These are phyloP conservation scores for Leishmania martiniquensis DNA, from an alignment of 208 protist genomes.

Conservation along the genomic window DNA sequence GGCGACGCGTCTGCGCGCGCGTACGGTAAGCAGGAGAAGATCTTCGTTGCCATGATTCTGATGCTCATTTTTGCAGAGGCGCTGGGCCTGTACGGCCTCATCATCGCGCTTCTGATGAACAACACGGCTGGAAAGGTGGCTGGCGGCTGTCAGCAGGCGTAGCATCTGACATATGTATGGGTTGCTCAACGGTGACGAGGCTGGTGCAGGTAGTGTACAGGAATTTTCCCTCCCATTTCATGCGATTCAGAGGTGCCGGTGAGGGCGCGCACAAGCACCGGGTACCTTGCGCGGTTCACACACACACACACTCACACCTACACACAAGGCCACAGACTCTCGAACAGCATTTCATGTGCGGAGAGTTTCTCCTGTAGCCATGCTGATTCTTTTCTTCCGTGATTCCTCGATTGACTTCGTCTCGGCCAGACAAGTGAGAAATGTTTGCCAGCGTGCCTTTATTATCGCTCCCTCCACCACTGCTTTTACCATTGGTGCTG, in stretches of 20 bases:
- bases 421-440: background rate
- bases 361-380: background rate
- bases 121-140: constrained; percentile 81
- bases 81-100: constrained; percentile 98
- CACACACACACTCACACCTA: background rate
- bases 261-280: background rate
- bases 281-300: background rate
- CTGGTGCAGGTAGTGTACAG: background rate
- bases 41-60: constrained; percentile 99
- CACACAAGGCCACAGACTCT: background rate
- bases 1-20: constrained; percentile 96
- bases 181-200: background rate
- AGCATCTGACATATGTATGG: background rate
- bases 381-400: background rate
- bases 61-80: constrained; percentile 99
- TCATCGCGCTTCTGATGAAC: constrained; percentile 97
- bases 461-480: background rate
- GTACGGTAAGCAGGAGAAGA: constrained; percentile 95
- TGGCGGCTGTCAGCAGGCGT: constrained; percentile 4
- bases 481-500: background rate
- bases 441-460: background rate
- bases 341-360: background rate
- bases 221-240: background rate
- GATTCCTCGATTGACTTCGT: background rate
- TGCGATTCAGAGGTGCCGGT: background rate